Conservation (phyloP, 2,329 filamentous ascomycete genomes). For the Cladosporium sp. region DNA sequence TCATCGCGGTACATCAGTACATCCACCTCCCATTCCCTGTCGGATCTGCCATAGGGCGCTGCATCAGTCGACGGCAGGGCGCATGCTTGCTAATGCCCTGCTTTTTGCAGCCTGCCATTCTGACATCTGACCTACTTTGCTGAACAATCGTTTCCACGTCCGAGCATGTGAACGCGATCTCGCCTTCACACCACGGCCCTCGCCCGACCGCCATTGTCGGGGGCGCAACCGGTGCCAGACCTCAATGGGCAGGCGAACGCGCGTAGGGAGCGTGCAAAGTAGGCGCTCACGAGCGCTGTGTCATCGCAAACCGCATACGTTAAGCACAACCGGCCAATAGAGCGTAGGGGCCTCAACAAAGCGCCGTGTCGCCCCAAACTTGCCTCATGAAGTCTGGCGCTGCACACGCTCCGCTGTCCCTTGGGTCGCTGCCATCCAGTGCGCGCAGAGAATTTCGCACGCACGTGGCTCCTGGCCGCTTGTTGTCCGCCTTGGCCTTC, state of each 20-base stretch:
- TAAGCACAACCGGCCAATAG: constrained; percentile 9
- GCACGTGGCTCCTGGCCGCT: constrained; percentile 8
- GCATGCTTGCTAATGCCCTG: constrained; percentile 17
- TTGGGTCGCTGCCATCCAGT: not conserved
- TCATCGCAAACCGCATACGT: constrained; percentile 18
- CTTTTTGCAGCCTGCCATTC: constrained; percentile 9
- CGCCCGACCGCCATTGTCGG: constrained; percentile 4
- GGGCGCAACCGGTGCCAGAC: constrained; percentile 10
- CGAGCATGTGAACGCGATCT: constrained; percentile 9
- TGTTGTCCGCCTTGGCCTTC: not conserved
- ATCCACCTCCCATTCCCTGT: constrained; percentile 4
- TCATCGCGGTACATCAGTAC: constrained; percentile 1
- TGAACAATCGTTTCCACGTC: not conserved
- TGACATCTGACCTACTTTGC: constrained; percentile 14
- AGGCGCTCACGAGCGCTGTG: constrained; percentile 16
- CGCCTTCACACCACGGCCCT: not conserved
- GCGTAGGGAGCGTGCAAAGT: constrained; percentile 10
- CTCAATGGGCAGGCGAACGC: constrained; percentile 15
- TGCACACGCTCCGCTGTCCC: not conserved
- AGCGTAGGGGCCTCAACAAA: constrained; percentile 14
- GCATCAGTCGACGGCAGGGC: not conserved
- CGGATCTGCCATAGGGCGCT: constrained; percentile 16
- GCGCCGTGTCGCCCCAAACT: constrained; percentile 6
- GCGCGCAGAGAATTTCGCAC: constrained; percentile 12
- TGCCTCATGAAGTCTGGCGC: constrained; percentile 19